Conservation (phyloP, 495 filamentous ascomycete species). For the Geoglossum glabrum region DNA sequence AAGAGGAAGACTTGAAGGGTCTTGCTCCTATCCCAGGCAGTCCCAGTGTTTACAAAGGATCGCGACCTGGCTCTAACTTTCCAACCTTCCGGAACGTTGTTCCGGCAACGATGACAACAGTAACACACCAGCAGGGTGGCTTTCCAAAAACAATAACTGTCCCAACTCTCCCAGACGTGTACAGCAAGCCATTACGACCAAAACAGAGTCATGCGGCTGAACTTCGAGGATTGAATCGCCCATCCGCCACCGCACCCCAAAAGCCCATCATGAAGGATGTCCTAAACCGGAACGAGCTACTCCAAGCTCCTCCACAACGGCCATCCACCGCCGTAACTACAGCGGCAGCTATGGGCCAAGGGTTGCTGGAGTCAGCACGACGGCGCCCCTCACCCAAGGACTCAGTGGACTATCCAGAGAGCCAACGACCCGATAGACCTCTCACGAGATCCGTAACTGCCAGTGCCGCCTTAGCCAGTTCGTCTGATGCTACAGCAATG, state of each 20-base stretch:
- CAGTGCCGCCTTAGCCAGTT: not conserved
- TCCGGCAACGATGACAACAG: not conserved
- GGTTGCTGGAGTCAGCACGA: not conserved
- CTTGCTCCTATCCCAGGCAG: not conserved
- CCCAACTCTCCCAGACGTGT: conserved; percentile 20
- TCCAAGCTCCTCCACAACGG: not conserved
- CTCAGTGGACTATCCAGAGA: not conserved
- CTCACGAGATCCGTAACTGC: not conserved
- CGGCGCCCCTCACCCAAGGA: not conserved
- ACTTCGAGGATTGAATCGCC: conserved; percentile 14
- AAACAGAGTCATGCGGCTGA: conserved; percentile 27
- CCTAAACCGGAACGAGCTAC: not conserved
- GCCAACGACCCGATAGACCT: not conserved
- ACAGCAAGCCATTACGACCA: not conserved
- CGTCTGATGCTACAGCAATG: not conserved
- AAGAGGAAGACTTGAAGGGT: conserved; percentile 35
- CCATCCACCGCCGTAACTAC: not conserved
- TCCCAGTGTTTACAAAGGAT: not conserved
- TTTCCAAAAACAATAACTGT: not conserved
- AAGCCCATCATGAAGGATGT: not conserved
- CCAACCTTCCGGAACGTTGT: not conserved
- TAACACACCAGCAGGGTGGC: not conserved
- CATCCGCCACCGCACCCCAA: not conserved
- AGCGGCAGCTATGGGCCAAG: not conserved
- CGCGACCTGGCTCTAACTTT: conserved; percentile 1